Base-by-base conservation (phyloP, 140 eudicot genomes). In the Oenanthe javanica region DNA sequence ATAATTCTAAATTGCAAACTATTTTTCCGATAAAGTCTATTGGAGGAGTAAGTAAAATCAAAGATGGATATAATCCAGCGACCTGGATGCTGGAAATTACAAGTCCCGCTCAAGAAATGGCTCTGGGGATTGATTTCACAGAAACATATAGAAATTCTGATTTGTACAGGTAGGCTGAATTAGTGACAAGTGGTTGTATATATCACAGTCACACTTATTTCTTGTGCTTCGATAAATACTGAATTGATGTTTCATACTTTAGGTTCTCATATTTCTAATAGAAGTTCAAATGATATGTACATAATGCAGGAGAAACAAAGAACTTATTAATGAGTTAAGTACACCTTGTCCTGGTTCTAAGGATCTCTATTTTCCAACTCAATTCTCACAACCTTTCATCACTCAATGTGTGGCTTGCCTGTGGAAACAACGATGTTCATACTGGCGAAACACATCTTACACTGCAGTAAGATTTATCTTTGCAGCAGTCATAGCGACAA, bases 371-470 rank as follows among this genome's bases (percentile, higher is more conserved):
- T 94, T 90, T 80, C 86, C 91, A 0, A 88, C 90, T 36, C 81
- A 86, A 80, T 91, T 75, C 81, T 85, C 98, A 1, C 97, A 87
- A 40, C 70, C 96, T 79, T 88, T 90, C 82, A 36, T 79, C 67
- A 78, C 80, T 81, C 98, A 94, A 14, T 88, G 88, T 50, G 48
- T 87, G 7, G 97, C 98, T 66, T 93, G 98, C 84, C 85, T 93
- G 13, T 93, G 97, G 98, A 93, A 91, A 87, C 95, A 89, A 83
- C 90, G 91, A 76, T 75, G 81, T 79, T 94, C 98, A 6, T 91
- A 91, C 82, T 94, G 97, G 98, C 82, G 98, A 38, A 94, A 94
- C 83, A 85, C 97, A 36, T 79, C 90, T 76, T 94, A 94, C 81
- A 94, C 94, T 6, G 98, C 97, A 2, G 88, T 92, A 1, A 90